phyloP scores from a whole-genome alignment of 148 eudicot species.

The Camellia granthamiana region DNA sequence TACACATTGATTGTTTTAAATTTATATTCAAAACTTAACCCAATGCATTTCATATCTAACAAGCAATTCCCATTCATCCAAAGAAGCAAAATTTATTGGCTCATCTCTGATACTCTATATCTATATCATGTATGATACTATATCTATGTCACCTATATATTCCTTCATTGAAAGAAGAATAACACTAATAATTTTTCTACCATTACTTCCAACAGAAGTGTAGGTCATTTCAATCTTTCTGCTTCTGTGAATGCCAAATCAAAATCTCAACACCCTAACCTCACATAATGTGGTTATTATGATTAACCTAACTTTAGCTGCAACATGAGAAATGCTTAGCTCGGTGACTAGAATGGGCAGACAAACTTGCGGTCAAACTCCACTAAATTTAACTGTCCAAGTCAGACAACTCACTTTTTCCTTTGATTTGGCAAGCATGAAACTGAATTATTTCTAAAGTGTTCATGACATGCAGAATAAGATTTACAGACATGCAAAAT shows the following conservation, averaged over 20 bases:
- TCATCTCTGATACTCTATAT: too few relatives aligned
- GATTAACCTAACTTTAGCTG: not conserved
- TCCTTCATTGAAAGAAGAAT: too few relatives aligned
- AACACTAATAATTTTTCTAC: not conserved
- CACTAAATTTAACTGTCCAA: too few relatives aligned
- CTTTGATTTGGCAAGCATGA: not conserved
- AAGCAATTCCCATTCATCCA: not conserved
- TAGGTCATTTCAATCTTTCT: not conserved
- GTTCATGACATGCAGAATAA: not conserved
- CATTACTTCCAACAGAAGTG: not conserved
- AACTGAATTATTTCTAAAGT: not conserved
- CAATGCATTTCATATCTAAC: not conserved
- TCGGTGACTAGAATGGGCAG: too few relatives aligned
- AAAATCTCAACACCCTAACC: not conserved
- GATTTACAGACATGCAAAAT: not conserved
- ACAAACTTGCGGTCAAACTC: too few relatives aligned
- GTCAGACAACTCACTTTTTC: too few relatives aligned
- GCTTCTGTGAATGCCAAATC: not conserved
- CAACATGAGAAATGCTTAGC: not conserved
- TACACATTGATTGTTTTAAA: not conserved
- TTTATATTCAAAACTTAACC: not conserved
- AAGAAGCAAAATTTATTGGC: too few relatives aligned
- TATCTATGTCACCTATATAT: too few relatives aligned
- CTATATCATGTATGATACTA: too few relatives aligned
- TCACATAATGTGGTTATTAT: not conserved